Conservation (phyloP, 1,284 basidiomycete species). For the Porogramme epimiltina region DNA sequence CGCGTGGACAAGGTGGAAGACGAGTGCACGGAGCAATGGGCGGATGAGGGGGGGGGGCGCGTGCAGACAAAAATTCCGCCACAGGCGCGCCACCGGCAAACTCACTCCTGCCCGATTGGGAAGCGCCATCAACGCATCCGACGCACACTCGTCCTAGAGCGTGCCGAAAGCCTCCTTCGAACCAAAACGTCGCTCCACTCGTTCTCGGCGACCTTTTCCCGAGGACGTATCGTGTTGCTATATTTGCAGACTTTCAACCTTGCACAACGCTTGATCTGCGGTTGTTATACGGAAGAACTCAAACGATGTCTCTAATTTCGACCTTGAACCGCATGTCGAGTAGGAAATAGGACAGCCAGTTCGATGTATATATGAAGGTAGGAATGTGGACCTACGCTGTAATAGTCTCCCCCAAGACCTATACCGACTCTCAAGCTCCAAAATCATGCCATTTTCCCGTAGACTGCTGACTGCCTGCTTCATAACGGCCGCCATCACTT, state of each 20-base stretch:
- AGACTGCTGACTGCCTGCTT: conserved; percentile 5
- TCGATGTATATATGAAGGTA: conserved; percentile 14
- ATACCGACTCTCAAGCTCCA: background rate
- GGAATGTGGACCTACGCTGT: background rate
- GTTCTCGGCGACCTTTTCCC: conserved; percentile 20
- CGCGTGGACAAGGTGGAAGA: conserved; percentile 21
- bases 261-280: conserved; percentile 16
- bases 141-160: conserved; percentile 2
- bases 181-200: conserved; percentile 3
- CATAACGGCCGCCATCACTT: conserved; percentile 4
- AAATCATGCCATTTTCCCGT: conserved; percentile 3
- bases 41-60: conserved; percentile 1
- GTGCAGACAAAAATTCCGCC: conserved; percentile 18
- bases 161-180: background rate
- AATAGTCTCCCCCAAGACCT: background rate
- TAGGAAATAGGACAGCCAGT: too few species aligned
- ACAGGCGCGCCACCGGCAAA: conserved; percentile 15
- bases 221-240: conserved; percentile 2
- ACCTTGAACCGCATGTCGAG: background rate
- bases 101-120: conserved; percentile 6
- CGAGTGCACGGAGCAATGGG: conserved; percentile 7
- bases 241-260: background rate
- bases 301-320: background rate
- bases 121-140: conserved; percentile 4
- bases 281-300: conserved; percentile 19